These are phyloP conservation scores for Stemphylium lycopersici DNA, from an alignment of 2,329 filamentous ascomycete species.

Conservation along the genomic window DNA sequence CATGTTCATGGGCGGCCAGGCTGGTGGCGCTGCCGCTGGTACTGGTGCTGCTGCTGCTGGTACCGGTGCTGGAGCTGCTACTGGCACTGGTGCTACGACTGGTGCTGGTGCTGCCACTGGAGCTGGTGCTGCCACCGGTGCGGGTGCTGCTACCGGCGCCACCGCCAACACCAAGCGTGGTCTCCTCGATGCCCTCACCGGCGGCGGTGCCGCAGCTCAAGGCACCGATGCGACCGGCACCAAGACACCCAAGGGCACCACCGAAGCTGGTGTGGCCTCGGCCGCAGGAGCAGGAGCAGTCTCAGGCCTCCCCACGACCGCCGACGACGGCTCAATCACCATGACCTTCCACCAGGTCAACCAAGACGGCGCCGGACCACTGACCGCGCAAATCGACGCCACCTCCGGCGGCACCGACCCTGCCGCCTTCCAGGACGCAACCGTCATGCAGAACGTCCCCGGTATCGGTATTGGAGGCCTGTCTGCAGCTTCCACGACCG, in stretches of 20 bases:
- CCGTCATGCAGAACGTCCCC: conserved; percentile 67
- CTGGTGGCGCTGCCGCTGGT: conserved; percentile 57
- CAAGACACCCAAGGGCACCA: conserved; percentile 55
- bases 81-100: background rate
- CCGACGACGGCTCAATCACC: conserved; percentile 65
- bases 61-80: conserved; percentile 2
- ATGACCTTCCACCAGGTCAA: conserved; percentile 74
- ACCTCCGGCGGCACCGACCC: conserved; percentile 68
- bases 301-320: conserved; percentile 65
- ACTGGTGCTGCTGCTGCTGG: conserved; percentile 50
- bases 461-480: conserved; percentile 64
- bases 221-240: conserved; percentile 45
- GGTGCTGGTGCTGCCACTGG: conserved; percentile 6
- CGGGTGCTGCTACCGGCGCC: conserved; percentile 8
- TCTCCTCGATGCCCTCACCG: conserved; percentile 34
- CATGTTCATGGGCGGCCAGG: conserved; percentile 10
- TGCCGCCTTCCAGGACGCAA: conserved; percentile 64
- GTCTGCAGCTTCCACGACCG: conserved; percentile 64
- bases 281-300: conserved; percentile 61
- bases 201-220: conserved; percentile 1
- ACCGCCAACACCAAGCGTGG: conserved; percentile 27
- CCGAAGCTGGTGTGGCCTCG: conserved; percentile 61
- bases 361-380: conserved; percentile 71
- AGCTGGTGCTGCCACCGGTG: conserved; percentile 45
- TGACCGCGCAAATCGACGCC: conserved; percentile 65